Conservation (phyloP, 345 rosid genomes). For the Eucalyptus paniculata region DNA sequence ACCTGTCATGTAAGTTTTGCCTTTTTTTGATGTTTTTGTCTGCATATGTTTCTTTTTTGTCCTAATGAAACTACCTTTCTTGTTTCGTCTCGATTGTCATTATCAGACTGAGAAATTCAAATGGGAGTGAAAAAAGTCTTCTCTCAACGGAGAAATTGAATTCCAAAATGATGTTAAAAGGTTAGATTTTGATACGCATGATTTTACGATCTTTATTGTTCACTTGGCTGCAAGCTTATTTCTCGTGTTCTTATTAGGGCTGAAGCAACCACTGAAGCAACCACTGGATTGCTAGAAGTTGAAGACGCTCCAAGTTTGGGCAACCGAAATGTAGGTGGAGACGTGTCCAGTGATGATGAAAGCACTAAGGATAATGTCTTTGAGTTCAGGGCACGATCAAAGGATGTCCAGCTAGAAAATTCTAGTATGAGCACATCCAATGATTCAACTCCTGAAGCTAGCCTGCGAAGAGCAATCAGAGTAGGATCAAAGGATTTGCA, state of each 20-base stretch:
- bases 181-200: neutral
- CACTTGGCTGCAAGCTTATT: fast-evolving
- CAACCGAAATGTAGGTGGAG: neutral
- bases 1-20: neutral
- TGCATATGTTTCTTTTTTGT: neutral
- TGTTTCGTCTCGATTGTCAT: neutral
- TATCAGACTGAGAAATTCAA: too few relatives aligned
- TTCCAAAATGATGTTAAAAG: too few relatives aligned
- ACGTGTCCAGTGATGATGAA: fast-evolving
- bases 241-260: neutral
- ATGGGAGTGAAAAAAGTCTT: too few relatives aligned
- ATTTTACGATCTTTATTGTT: neutral
- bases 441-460: neutral
- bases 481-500: too few relatives aligned
- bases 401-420: neutral
- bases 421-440: neutral
- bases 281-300: neutral
- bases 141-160: too few relatives aligned
- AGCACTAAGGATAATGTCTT: fast-evolving
- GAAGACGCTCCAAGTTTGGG: fast-evolving
- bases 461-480: too few relatives aligned
- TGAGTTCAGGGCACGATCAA: neutral
- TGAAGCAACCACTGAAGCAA: neutral
- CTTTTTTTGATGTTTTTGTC: neutral
- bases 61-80: neutral